These are phyloP conservation scores for Agaricus sinodeliciosus DNA, from an alignment of 768 basidiomycete genomes.

Conservation along the genomic window DNA sequence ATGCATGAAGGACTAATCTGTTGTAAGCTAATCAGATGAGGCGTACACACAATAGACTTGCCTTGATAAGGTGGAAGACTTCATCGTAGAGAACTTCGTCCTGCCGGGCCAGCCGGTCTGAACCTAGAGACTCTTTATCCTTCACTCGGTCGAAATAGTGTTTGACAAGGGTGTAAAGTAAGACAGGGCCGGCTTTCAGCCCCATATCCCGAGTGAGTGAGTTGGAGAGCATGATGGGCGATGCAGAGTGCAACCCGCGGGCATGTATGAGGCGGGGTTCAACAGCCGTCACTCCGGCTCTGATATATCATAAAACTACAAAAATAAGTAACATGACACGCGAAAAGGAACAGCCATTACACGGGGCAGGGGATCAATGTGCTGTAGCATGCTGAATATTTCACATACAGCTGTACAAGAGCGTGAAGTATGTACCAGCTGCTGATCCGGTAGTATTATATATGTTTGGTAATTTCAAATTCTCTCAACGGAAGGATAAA, in stretches of 20 bases:
- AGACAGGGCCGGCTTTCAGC: slow-evolving; percentile 61
- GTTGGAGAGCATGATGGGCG: slow-evolving; percentile 30
- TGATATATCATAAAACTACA: too few species aligned
- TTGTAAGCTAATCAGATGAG: neutral
- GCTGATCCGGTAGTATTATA: too few species aligned
- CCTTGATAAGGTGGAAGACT: slow-evolving; percentile 73
- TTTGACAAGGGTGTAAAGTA: slow-evolving; percentile 74
- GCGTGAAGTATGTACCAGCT: too few species aligned
- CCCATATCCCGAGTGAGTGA: slow-evolving; percentile 57
- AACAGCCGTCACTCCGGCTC: too few species aligned
- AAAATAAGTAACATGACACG: too few species aligned
- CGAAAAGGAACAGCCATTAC: too few species aligned
- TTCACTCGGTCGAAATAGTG: slow-evolving; percentile 71
- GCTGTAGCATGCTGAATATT: too few species aligned
- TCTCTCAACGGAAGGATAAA: too few species aligned
- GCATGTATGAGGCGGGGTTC: neutral
- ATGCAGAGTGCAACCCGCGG: neutral
- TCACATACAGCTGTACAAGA: too few species aligned
- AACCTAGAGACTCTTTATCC: slow-evolving; percentile 31
- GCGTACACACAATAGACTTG: slow-evolving; percentile 18
- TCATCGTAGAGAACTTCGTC: slow-evolving; percentile 81
- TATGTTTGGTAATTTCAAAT: too few species aligned
- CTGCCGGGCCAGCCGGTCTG: slow-evolving; percentile 46
- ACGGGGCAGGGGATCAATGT: too few species aligned
- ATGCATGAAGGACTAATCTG: slow-evolving; percentile 64